Conservation (phyloP, 1,284 basidiomycete species). For the Inonotus hispidus region DNA sequence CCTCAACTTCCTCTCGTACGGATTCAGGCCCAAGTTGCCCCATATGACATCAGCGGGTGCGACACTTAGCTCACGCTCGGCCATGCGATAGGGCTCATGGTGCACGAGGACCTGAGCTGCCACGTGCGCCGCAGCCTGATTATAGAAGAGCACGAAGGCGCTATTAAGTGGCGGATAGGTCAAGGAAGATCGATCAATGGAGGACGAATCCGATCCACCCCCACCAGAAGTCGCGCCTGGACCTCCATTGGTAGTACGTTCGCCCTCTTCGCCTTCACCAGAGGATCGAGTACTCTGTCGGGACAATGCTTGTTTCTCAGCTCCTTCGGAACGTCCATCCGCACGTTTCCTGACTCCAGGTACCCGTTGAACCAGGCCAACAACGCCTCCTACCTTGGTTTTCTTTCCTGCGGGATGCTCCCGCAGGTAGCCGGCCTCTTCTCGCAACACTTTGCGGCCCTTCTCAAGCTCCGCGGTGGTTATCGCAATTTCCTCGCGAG, state of each 20-base stretch:
- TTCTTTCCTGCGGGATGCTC: background rate
- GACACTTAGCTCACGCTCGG: slow-evolving; percentile 64
- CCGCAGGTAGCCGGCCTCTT: background rate
- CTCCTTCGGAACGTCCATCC: background rate
- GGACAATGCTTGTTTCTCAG: background rate
- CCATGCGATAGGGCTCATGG: slow-evolving; percentile 77
- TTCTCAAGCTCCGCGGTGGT: slow-evolving; percentile 13
- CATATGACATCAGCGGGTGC: slow-evolving; percentile 87
- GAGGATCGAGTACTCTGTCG: background rate
- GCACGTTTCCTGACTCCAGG: background rate
- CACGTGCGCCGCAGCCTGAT: slow-evolving; percentile 88
- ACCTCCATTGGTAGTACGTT: background rate
- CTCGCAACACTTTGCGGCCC: slow-evolving; percentile 4
- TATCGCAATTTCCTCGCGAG: slow-evolving; percentile 65
- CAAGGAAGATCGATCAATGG: background rate
- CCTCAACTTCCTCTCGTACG: slow-evolving; percentile 79
- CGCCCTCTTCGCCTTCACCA: background rate
- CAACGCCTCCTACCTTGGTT: slow-evolving; percentile 1
- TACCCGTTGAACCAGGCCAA: slow-evolving; percentile 8
- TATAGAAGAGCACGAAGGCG: slow-evolving; percentile 91
- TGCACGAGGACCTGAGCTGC: slow-evolving; percentile 72
- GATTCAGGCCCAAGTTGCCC: slow-evolving; percentile 84
- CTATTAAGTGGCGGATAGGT: slow-evolving; percentile 72
- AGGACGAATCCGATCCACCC: background rate
- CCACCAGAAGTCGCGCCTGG: background rate